phyloP scores from a whole-genome alignment of 768 basidiomycete genomes.

The Flagelloscypha sp. region DNA sequence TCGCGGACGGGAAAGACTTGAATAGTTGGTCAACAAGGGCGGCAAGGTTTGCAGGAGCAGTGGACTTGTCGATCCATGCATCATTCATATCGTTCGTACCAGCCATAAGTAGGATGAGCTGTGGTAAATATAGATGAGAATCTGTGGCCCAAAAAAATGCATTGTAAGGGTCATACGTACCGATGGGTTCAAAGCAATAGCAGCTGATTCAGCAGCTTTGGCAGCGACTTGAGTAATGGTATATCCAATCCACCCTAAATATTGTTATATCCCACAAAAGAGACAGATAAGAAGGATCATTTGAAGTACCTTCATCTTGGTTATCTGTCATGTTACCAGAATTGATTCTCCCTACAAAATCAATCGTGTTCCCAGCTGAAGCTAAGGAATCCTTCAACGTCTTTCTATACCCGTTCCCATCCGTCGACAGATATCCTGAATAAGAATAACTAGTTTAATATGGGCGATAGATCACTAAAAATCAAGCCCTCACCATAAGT shows the following conservation, averaged over 20 bases:
- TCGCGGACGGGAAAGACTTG: slow-evolving; percentile 6
- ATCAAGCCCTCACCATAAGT: too few relatives aligned
- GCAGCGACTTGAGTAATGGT: slow-evolving; percentile 10
- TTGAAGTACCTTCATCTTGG: slow-evolving; percentile 11
- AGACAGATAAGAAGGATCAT: too few relatives aligned
- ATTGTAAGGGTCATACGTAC: too few relatives aligned
- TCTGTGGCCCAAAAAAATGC: too few relatives aligned
- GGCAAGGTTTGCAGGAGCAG: slow-evolving; percentile 2
- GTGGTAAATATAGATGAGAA: too few relatives aligned
- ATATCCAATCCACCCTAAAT: slow-evolving; percentile 7
- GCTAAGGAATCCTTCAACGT: slow-evolving; percentile 6
- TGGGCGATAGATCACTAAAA: too few relatives aligned
- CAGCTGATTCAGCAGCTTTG: slow-evolving; percentile 4
- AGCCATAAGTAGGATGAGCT: slow-evolving; percentile 14
- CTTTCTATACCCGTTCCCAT: slow-evolving; percentile 12
- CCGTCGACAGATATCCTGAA: too few relatives aligned
- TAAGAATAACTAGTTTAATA: too few relatives aligned
- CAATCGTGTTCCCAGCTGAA: slow-evolving; percentile 10
- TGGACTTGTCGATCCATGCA: neutral
- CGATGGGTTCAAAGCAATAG: slow-evolving; percentile 5
- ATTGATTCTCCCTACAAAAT: slow-evolving; percentile 12
- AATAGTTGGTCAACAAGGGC: slow-evolving; percentile 8
- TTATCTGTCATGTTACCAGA: slow-evolving; percentile 13
- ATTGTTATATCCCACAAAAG: too few relatives aligned
- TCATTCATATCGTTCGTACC: slow-evolving; percentile 10